Evolutionary conservation across 345 rosid species (phyloP), one percentile per base, ranked within the genome.

Genomic region (Acer saccharum): DNA sequence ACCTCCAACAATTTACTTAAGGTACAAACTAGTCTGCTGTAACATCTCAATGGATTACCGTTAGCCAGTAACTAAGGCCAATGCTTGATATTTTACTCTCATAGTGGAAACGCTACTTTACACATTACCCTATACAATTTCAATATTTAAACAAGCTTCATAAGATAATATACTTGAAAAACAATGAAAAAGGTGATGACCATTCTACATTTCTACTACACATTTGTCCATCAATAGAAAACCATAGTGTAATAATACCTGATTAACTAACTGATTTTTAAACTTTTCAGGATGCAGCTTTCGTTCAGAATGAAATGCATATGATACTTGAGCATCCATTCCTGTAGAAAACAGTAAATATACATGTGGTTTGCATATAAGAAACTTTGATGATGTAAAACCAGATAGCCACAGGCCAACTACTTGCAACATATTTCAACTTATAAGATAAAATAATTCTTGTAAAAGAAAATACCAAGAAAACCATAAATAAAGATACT

Each of bases 321-420:
- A 91, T 63, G 97, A 93, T 74, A 96, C 69, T 84, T 96, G 98
- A 80, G 99, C 97, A 89, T 96, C 98, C 98, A 94, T 96, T 72
- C 98, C 99, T 96, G 84, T 50, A 73, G 32, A 64, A 43, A 84
- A 75, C 44, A 72, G 54, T 2, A 43, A 73, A 41, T 29, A 55
- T n/a, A 60, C 60, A 71, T 57, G 39, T 65, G 55, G 23, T 61
- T 41, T 2, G 4, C 54, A 54, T 65, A 35, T 70, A 62, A 65
- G 62, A 50, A 65, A 72, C 46, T 41, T 39, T 68, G 6, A 29
- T 35, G 50, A 41, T 8, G 43, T 25, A 29, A 64, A 32, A 72
- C 68, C 66, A 67, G 10, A 69, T n/a, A 27, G 44, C 17, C 12
- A n/a, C n/a, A 39, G 17, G 25, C 44, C n/a, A 39, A 54, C 17